A percentile compares a stretch with the other conserved stretches of the same genome.
Conservation (phyloP, 208 protist genomes). For the Borovskyia barvae region DNA sequence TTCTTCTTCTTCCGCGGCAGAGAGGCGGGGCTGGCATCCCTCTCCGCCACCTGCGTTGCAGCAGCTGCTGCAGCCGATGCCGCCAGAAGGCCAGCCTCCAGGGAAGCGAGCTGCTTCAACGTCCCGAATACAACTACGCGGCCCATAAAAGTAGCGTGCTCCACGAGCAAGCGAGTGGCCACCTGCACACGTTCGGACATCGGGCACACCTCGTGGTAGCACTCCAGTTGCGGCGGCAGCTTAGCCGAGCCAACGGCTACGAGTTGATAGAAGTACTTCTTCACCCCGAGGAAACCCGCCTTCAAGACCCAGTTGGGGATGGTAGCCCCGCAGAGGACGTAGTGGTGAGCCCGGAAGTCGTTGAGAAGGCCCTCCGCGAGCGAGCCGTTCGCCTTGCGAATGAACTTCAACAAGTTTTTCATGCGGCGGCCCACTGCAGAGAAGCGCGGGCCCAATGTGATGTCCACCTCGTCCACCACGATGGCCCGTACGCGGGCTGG, state of each 20-base stretch:
- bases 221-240: constrained; percentile 68
- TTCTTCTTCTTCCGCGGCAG: constrained; percentile 9
- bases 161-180: constrained; percentile 32
- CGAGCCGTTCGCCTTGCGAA: constrained; percentile 77
- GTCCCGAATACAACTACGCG: constrained; percentile 79
- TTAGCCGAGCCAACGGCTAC: constrained; percentile 73
- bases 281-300: constrained; percentile 87
- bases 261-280: constrained; percentile 92
- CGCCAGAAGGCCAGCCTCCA: constrained; percentile 17
- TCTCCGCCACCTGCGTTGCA: not conserved
- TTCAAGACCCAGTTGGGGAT: constrained; percentile 92
- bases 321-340: constrained; percentile 88
- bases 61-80: not conserved
- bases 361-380: constrained; percentile 59
- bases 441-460: constrained; percentile 86
- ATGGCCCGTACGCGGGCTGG: constrained; percentile 65
- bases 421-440: constrained; percentile 82
- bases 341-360: constrained; percentile 87
- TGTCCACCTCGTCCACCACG: constrained; percentile 89
- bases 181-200: constrained; percentile 37
- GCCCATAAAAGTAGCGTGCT: constrained; percentile 24
- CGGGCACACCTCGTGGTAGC: constrained; percentile 48
- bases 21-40: no score
- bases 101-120: constrained; percentile 29
- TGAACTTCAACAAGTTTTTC: constrained; percentile 80